Base-by-base conservation (phyloP, 108 stramenopile genomes). In the Licmophora abbreviata region DNA sequence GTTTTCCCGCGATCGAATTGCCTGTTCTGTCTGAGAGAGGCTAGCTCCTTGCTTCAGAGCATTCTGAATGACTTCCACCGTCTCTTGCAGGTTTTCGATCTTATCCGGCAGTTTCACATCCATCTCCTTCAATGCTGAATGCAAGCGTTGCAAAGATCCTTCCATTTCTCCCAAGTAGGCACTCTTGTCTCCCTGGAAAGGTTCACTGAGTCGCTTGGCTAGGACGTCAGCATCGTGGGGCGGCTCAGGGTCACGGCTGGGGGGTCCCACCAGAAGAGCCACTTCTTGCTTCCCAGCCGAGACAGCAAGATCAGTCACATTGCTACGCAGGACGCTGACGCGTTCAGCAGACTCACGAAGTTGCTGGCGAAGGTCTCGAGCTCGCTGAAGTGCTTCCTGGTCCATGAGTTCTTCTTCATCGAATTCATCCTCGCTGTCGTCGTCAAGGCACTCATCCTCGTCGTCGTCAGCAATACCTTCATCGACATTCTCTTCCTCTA, bases 321-420 rank as follows among this genome's bases (percentile, higher is more conserved):
- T 18, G 20, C 20, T 20, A 15, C 38, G 38, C 5, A 40, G 20
- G 15, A 40, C 20, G 18, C 20, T 15, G 15, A 40, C 38, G 18
- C 38, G 15, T 40, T 15, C 15, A 40, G 38, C 38, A 40, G 38
- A 15, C 20, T 40, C 38, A 15, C 38, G 38, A 15, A 40, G 18
- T 40, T 40, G 38, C 20, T 40, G 15, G 15, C 38, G 15, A 15
- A 40, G 20, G 20, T 18, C 4, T 3, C 38, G 38, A 5, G 38
- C 38, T 40, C 38, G 2, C 20, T 40, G 38, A 15, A 40, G 18
- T 18, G 38, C 38, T 18, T 40, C 20, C 20, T 40, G 38, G 20
- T 40, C 38, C 15, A 40, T 40, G 3, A 40, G 38, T 20, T 40
- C 38, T 5, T 40, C 38, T 40, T 40, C 38, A 5, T 40, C 38